These are phyloP conservation scores for Mixia osmundae DNA, from an alignment of 1,284 basidiomycete genomes.

Conservation along the genomic window DNA sequence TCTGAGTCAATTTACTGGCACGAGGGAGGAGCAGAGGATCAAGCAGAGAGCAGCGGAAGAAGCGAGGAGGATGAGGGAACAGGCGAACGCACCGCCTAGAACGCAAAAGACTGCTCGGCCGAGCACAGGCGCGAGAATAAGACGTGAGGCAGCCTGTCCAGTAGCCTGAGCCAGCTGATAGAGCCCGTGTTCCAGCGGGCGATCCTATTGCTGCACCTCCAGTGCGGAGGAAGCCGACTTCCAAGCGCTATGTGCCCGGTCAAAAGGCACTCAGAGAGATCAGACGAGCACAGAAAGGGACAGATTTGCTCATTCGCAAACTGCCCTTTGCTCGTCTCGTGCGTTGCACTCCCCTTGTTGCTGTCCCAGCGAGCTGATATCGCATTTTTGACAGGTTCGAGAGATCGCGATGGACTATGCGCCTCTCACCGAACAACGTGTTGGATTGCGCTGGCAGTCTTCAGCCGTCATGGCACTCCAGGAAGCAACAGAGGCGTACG, in stretches of 20 bases:
- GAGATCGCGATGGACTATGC: conserved; percentile 53
- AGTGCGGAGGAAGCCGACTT: conserved; percentile 21
- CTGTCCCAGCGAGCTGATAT: background rate
- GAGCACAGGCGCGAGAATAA: too few species aligned
- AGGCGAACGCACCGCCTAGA: too few species aligned
- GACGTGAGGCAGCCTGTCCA: too few species aligned
- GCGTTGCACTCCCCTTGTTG: conserved; percentile 22
- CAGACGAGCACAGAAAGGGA: conserved; percentile 75
- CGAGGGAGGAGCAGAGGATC: too few species aligned
- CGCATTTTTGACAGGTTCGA: conserved; percentile 38
- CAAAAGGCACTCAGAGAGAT: conserved; percentile 77
- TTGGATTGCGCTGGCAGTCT: conserved; percentile 65
- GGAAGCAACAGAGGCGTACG: conserved; percentile 77
- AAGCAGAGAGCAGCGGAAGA: too few species aligned
- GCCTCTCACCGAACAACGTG: conserved; percentile 22
- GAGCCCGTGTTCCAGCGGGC: background rate
- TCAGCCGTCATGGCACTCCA: conserved; percentile 73
- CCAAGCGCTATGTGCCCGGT: conserved; percentile 49
- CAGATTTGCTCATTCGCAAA: conserved; percentile 62
- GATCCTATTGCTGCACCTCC: background rate
- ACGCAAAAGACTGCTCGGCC: too few species aligned
- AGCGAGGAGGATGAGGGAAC: too few species aligned
- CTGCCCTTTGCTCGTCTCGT: conserved; percentile 80
- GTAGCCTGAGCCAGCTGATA: too few species aligned
- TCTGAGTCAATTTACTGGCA: too few species aligned